Percentiles rank a stretch among this genome's conserved stretches.
Evolutionary conservation across 179 eudicot genomes (phyloP).

Genomic region (Vitellaria paradoxa): DNA sequence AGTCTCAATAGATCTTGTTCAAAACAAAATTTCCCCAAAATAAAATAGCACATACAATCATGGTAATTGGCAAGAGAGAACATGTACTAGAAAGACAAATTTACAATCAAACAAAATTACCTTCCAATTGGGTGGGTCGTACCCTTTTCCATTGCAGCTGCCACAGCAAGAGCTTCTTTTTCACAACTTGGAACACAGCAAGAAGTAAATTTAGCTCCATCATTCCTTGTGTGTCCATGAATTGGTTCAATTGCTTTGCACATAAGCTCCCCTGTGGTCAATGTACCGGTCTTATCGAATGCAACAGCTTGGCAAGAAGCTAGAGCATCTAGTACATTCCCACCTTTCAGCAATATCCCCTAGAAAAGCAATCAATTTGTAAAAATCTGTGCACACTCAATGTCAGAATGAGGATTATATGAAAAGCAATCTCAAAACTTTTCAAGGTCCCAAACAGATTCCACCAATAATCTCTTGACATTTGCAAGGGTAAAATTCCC

Average conservation of each 20-base stretch:
- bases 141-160: slow-evolving; percentile 99
- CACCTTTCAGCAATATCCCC: slow-evolving; percentile 98
- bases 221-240: slow-evolving; percentile 61
- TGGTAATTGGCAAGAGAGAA: background rate
- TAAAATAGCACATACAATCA: background rate
- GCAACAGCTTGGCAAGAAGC: slow-evolving; percentile 91
- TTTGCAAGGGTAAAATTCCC: background rate
- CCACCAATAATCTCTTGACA: background rate
- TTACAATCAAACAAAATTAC: slow-evolving; percentile 29
- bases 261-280: slow-evolving; percentile 91
- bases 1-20: background rate
- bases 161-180: slow-evolving; percentile 97
- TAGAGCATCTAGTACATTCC: slow-evolving; percentile 85
- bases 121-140: slow-evolving; percentile 99
- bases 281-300: slow-evolving; percentile 96
- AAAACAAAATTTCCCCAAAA: too few relatives aligned
- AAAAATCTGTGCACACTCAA: slow-evolving; percentile 1
- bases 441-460: background rate
- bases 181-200: slow-evolving; percentile 94
- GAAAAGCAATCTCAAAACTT: slow-evolving; percentile 2
- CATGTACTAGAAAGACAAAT: background rate
- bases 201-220: slow-evolving; percentile 31
- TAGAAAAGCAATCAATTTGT: slow-evolving; percentile 27
- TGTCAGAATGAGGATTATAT: background rate
- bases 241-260: slow-evolving; percentile 97